These are phyloP conservation scores for Fusarium protoensiforme DNA, from an alignment of 2,329 filamentous ascomycete species.

Conservation along the genomic window DNA sequence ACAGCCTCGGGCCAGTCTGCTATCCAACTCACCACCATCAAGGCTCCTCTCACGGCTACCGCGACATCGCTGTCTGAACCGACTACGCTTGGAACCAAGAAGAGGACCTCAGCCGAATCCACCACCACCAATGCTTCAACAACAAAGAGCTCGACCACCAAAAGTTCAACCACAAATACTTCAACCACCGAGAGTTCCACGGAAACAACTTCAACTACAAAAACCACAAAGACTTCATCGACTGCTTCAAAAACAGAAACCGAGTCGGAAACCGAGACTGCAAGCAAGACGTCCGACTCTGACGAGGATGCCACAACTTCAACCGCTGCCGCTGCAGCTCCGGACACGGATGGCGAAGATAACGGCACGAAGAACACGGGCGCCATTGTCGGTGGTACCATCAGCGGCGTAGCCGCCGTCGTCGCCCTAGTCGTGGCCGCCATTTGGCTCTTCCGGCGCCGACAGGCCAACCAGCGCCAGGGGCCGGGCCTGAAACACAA, in stretches of 20 bases:
- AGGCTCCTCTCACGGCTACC: conserved; percentile 54
- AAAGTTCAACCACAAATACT: conserved; percentile 10
- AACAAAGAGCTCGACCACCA: conserved; percentile 7
- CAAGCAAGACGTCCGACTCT: conserved; percentile 25
- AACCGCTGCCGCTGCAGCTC: conserved; percentile 40
- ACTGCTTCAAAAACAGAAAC: conserved; percentile 20
- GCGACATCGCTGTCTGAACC: conserved; percentile 53
- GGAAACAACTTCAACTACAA: conserved; percentile 3
- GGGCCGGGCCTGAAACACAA: conserved; percentile 54
- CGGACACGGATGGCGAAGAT: conserved; percentile 41
- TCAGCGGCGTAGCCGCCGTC: conserved; percentile 62
- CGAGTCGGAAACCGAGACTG: conserved; percentile 21
- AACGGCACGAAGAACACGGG: conserved; percentile 53
- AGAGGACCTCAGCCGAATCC: conserved; percentile 15
- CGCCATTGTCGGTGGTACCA: conserved; percentile 64
- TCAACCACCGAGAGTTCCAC: conserved; percentile 21
- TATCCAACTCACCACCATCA: conserved; percentile 52
- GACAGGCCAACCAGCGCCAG: conserved; percentile 53
- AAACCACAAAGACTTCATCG: conserved; percentile 17
- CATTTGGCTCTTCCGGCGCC: conserved; percentile 58
- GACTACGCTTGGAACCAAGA: conserved; percentile 52
- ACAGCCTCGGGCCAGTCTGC: conserved; percentile 55
- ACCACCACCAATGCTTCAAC: conserved; percentile 17
- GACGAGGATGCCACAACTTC: conserved; percentile 27
- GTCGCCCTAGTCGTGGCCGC: conserved; percentile 54